Evolutionary conservation across 257 asterid species (phyloP).

Genomic region (Eustoma russellianum): DNA sequence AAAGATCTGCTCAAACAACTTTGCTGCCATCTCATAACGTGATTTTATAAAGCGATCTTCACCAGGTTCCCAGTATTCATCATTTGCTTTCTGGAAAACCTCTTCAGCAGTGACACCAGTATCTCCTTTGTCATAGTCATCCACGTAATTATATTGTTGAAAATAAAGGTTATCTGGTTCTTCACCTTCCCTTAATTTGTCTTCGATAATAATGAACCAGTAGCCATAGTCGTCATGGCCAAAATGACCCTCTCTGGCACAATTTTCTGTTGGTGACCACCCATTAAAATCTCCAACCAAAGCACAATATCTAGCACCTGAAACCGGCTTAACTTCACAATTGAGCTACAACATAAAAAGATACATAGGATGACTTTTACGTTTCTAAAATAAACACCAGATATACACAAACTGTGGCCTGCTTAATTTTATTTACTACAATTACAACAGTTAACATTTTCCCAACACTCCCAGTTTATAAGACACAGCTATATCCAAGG

Average conservation of each 20-base stretch:
- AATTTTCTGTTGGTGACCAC: slow-evolving; percentile 88
- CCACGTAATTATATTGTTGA: slow-evolving; percentile 80
- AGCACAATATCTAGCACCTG: slow-evolving; percentile 98
- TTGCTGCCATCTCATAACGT: slow-evolving; percentile 67
- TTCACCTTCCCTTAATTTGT: slow-evolving; percentile 78
- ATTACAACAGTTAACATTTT: too few species aligned
- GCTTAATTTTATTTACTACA: too few species aligned
- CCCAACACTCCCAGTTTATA: too few species aligned
- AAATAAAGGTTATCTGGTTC: slow-evolving; percentile 78
- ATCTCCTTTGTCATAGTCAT: slow-evolving; percentile 91
- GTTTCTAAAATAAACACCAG: not conserved
- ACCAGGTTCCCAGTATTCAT: slow-evolving; percentile 98
- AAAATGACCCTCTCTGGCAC: slow-evolving; percentile 84
- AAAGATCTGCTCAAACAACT: slow-evolving; percentile 83
- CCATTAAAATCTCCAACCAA: slow-evolving; percentile 78
- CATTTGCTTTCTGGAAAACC: slow-evolving; percentile 62
- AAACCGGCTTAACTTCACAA: slow-evolving; percentile 15
- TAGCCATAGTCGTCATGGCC: slow-evolving; percentile 96
- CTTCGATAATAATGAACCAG: slow-evolving; percentile 92
- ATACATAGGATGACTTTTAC: not conserved
- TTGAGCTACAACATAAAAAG: slow-evolving; percentile 7
- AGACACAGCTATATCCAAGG: too few species aligned
- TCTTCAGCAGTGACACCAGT: slow-evolving; percentile 68
- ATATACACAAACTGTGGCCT: too few species aligned
- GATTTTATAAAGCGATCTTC: slow-evolving; percentile 75